A percentile compares a stretch with the other conserved stretches of the same genome.
Conservation (phyloP, 139 green algal species). For the Picochlorum sp. region DNA sequence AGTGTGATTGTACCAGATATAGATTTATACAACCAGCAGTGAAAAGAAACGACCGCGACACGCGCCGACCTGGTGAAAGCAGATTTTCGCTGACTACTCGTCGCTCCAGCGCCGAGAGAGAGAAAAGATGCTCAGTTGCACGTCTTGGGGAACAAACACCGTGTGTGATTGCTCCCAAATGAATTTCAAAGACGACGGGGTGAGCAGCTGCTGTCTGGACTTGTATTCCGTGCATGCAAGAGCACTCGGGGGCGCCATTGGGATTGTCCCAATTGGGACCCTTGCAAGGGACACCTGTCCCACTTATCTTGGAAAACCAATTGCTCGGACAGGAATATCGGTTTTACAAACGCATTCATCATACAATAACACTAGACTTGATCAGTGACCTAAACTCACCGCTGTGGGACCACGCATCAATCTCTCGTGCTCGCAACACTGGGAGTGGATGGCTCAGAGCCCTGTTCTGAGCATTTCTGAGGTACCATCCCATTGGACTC, state of each 20-base stretch:
- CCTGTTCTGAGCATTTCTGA: slow-evolving; percentile 80
- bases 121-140: too few species aligned
- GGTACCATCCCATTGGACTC: slow-evolving; percentile 69
- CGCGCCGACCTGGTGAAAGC: too few species aligned
- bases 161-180: slow-evolving; percentile 2
- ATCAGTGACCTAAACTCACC: slow-evolving; percentile 35
- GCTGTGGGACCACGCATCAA: slow-evolving; percentile 62
- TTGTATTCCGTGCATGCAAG: too few species aligned
- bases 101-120: too few species aligned
- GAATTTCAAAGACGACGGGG: background rate
- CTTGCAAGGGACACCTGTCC: too few species aligned
- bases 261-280: too few species aligned
- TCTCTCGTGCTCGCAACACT: slow-evolving; percentile 76
- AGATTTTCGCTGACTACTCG: too few species aligned
- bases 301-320: background rate
- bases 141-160: background rate
- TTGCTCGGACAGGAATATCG: background rate
- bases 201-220: too few species aligned
- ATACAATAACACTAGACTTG: background rate
- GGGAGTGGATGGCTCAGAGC: slow-evolving; percentile 77
- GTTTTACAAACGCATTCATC: slow-evolving; percentile 2
- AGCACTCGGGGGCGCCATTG: too few species aligned
- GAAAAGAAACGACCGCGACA: too few species aligned
- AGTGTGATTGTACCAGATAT: too few species aligned
- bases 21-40: too few species aligned